phyloP scores from a whole-genome alignment of 441 rosid genomes.

The Erodium chrysanthum region DNA sequence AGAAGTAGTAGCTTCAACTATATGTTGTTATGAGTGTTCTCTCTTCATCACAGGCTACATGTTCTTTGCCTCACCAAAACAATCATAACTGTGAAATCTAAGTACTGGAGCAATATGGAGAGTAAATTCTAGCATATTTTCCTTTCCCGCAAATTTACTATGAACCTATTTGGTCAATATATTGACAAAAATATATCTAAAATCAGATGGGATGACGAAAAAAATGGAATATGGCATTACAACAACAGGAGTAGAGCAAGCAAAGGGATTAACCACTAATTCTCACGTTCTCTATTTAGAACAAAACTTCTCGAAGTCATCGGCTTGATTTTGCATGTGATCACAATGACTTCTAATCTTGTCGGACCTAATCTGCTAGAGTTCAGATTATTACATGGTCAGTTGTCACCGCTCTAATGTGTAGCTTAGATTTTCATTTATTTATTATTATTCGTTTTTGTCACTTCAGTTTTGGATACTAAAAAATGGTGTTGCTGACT shows the following conservation, averaged over 20 bases:
- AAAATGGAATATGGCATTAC: not conserved
- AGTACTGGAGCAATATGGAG: not conserved
- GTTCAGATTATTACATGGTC: slow-evolving; percentile 2
- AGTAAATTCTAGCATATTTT: not conserved
- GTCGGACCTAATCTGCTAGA: not conserved
- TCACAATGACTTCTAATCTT: not conserved
- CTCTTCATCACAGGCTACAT: not conserved
- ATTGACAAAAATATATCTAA: not conserved
- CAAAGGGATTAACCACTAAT: slow-evolving; percentile 4
- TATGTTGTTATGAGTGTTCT: not conserved
- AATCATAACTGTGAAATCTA: not conserved
- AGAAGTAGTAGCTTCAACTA: not conserved
- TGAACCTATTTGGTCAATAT: not conserved
- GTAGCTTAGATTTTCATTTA: not conserved
- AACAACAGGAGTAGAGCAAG: slow-evolving; percentile 1
- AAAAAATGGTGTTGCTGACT: not conserved
- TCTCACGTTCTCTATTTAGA: not conserved
- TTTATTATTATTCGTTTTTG: not conserved
- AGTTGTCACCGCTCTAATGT: not conserved
- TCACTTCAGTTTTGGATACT: not conserved
- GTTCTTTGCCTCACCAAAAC: slow-evolving; percentile 3
- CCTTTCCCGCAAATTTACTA: not conserved
- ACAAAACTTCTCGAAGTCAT: not conserved
- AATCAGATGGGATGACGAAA: not conserved
- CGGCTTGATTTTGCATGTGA: not conserved